These are phyloP conservation scores for Neurospora sp. DNA, from an alignment of 495 filamentous ascomycete genomes.

Conservation along the genomic window DNA sequence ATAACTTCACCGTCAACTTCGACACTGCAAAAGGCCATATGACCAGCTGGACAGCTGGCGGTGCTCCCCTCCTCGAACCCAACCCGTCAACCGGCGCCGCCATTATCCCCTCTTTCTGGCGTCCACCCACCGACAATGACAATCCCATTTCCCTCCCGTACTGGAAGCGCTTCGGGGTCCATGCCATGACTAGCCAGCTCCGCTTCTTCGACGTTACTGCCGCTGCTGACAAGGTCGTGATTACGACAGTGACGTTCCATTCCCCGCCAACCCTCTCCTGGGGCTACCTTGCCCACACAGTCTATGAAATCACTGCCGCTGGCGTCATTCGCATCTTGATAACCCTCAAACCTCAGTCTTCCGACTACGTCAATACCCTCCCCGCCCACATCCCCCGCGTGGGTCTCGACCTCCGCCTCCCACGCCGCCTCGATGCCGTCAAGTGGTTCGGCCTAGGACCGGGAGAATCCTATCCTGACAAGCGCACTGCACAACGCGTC, in stretches of 20 bases:
- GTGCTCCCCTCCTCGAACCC: constrained; percentile 17
- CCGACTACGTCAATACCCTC: constrained; percentile 11
- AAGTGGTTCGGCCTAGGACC: constrained; percentile 54
- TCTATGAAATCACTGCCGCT: constrained; percentile 35
- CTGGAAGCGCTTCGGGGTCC: constrained; percentile 27
- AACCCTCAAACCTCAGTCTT: constrained; percentile 17
- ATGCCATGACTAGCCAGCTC: constrained; percentile 30
- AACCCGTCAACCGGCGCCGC: constrained; percentile 30
- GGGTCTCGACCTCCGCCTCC: constrained; percentile 40
- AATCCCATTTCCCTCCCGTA: constrained; percentile 27
- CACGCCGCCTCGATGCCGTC: constrained; percentile 24
- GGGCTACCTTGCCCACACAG: constrained; percentile 39
- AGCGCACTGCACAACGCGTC: constrained; percentile 42
- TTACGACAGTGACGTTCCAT: constrained; percentile 27
- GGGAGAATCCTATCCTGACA: constrained; percentile 53
- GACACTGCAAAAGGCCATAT: constrained; percentile 30
- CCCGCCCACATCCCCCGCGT: constrained; percentile 45
- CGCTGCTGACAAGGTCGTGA: constrained; percentile 14
- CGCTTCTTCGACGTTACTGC: constrained; percentile 27
- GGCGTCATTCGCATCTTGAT: constrained; percentile 35
- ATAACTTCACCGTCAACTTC: constrained; percentile 25
- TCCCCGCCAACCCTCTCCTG: constrained; percentile 46
- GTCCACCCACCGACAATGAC: constrained; percentile 52
- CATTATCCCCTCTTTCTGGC: constrained; percentile 27
- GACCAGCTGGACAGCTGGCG: constrained; percentile 21